Evolutionary conservation across 768 basidiomycete species (phyloP).

Genomic region (Amyloporia xantha): DNA sequence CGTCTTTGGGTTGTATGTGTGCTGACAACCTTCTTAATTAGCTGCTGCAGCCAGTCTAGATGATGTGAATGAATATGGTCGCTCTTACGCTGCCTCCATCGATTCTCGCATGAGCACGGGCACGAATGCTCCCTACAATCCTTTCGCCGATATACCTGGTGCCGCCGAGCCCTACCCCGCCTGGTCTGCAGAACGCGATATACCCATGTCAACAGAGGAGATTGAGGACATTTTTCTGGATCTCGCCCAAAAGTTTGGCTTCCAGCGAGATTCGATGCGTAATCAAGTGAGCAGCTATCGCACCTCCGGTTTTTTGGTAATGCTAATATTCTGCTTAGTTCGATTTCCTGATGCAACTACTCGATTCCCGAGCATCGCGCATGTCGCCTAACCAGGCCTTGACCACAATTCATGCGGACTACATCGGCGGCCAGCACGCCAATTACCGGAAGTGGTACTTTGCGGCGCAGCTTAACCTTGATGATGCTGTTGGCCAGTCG

Average conservation of each 20-base stretch:
- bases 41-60: conserved; percentile 24
- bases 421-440: conserved; percentile 97
- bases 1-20: too few species aligned
- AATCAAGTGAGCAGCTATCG: conserved; percentile 73
- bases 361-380: conserved; percentile 96
- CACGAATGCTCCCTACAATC: conserved; percentile 15
- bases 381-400: conserved; percentile 97
- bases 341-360: conserved; percentile 96
- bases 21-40: conserved; percentile 7
- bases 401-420: conserved; percentile 95
- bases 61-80: conserved; percentile 21
- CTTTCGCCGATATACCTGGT: conserved; percentile 23
- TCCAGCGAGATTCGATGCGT: conserved; percentile 92
- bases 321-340: conserved; percentile 45
- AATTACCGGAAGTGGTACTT: conserved; percentile 99
- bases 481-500: conserved; percentile 94
- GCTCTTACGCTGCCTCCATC: conserved; percentile 28
- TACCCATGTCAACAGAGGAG: conserved; percentile 95
- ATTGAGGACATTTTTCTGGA: conserved; percentile 99
- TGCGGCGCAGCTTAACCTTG: conserved; percentile 97
- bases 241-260: conserved; percentile 97
- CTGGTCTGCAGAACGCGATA: conserved; percentile 88
- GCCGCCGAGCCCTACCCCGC: conserved; percentile 79
- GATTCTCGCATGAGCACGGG: conserved; percentile 28
- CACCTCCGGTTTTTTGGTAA: conserved; percentile 6